Percentiles rank a stretch among this genome's conserved stretches.
Conservation (phyloP, 1,284 basidiomycete genomes). For the Cutaneotrichosporon sp. region DNA sequence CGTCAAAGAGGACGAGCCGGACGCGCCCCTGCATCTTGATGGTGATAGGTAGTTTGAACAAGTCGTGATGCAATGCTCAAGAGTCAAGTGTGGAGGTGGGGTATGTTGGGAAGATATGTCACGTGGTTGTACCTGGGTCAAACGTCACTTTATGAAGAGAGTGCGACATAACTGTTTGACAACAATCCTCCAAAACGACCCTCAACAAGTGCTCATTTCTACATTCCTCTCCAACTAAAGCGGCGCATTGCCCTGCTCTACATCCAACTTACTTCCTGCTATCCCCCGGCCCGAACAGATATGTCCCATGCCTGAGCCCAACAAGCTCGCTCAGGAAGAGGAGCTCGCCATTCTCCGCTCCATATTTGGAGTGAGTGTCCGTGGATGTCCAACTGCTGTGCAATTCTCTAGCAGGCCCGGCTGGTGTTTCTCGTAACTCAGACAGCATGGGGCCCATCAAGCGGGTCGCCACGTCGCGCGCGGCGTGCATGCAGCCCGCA, state of each 20-base stretch:
- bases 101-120: not conserved
- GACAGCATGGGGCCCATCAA: no score
- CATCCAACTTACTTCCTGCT: not conserved
- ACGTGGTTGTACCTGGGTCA: not conserved
- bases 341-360: constrained; percentile 50
- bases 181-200: not conserved
- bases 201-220: not conserved
- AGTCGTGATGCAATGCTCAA: no score
- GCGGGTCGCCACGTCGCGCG: no score
- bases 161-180: not conserved
- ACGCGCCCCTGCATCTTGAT: constrained; percentile 27
- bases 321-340: constrained; percentile 45
- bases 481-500: not conserved
- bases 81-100: not conserved
- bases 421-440: no score
- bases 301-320: constrained; percentile 45
- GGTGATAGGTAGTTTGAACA: not conserved
- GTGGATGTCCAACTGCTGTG: not conserved
- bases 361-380: constrained; percentile 39
- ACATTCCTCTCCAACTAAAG: not conserved
- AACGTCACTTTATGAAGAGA: not conserved
- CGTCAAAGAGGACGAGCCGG: constrained; percentile 52
- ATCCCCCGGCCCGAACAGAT: not conserved
- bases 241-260: constrained; percentile 14
- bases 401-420: no score